Base-by-base conservation (phyloP, 495 filamentous ascomycete species). In the Hypoxylon lienhwacheense region DNA sequence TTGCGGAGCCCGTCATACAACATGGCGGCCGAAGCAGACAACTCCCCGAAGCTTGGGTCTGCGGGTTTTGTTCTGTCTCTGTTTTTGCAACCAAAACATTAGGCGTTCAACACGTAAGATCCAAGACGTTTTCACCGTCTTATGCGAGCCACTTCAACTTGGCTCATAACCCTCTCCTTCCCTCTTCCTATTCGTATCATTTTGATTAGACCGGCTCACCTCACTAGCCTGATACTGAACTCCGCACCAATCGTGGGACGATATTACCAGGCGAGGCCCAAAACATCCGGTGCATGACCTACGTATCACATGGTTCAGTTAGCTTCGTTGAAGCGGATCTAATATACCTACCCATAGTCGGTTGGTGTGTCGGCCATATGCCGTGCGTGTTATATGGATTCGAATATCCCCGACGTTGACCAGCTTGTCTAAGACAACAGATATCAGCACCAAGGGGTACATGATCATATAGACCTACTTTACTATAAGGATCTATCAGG, bases 71-170 rank as follows among this genome's bases (percentile, higher is more conserved):
- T 73, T 77, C 76, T 76, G 77, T 85, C 76, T 79, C 73, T 82
- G 82, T 86, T 86, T 87, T 87, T 87, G 74, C 83, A 86, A 87
- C 84, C 83, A 86, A 86, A 87, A 86, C 84, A 84, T 78, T 68
- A 73, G 76, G 79, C 80, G 79, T 87, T 86, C 85, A 87, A 88
- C 85, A 83, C n/a, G n/a, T 73, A 70, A 82, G 82, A 82, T 81
- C 82, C 83, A 86, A 86, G 77, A 79, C 75, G 73, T 73, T 81
- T 83, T 77, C 71, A 72, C 77, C 77, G 77, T 82, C 77, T 78
- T 60, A 69, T 64, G 76, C 77, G 75, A 73, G 76, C 79, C 80
- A 84, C 75, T 82, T 85, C 84, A 86, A 87, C 84, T 78, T 84
- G 82, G 75, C 70, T 63, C 71, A 70, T 69, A 64, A 32, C 49